Base-by-base conservation (phyloP, 192 early-diverging fungal genomes). In the Coemansia sp. region DNA sequence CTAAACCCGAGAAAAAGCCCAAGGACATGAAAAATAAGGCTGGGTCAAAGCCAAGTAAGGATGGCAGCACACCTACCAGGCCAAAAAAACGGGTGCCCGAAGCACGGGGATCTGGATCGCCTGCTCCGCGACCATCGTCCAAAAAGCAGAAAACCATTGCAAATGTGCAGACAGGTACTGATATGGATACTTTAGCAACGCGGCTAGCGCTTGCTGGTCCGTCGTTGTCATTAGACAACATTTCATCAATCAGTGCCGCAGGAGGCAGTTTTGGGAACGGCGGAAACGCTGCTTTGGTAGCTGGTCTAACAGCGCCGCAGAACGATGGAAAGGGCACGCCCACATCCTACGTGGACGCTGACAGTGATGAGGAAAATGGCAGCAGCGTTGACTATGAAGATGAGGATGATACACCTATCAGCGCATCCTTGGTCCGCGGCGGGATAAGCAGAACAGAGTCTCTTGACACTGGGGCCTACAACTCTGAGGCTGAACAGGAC, bases 81-180 rank as follows among this genome's bases (percentile, higher is more conserved):
- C 29, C 65, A 2, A 80, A 75, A 29, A 80, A 75, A 63, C 68
- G 72, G 0, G 60, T 72, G 4, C 48, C 68, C 2, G 72, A 80
- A 7, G 15, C 63, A 13, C 72, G 63, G 15, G 51, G 59, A 13
- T 70, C 70, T 8, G 69, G 66, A 28, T 80, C 78, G 28, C 72
- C 72, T 7, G 77, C 55, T 33, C 66, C 75, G 13, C 39, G 51
- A n/a, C 9, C 28, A 16, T 43, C 42, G 12, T 35, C 40, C 18
- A 79, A 72, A 61, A 61, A 52, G 71, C 63, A 52, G 35, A 25
- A 61, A 34, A 70, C 63, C 0, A 51, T 23, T 29, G 66, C 29
- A n/a, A 69, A 69, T 45, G 40, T 28, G 7, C 62, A 48, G 15
- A 35, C 64, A 1, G 71, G 68, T n/a, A 8, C 31, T 25, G 71